Base-by-base conservation (phyloP, 805 yeast species). In the Lachancea kluyveri region DNA sequence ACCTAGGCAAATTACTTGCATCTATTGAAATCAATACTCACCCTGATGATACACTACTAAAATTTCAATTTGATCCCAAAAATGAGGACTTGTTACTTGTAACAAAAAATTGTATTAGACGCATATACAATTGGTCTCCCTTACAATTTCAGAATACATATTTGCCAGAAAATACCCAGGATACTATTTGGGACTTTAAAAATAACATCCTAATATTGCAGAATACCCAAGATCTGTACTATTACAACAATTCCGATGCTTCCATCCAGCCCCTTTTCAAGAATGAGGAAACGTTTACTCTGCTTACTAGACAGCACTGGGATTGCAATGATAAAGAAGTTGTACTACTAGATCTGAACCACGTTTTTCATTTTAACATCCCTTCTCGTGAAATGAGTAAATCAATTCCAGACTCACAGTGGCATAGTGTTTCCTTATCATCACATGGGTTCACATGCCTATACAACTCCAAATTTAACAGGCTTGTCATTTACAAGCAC, bases 401-500 rank as follows among this genome's bases (percentile, higher is more conserved):
- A 22, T 33, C 35, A 9, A 22, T 31, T 8, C 21, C 37, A 3
- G 35, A 44, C 26, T 42, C 49, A 11, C 44, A 41, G 25, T 57
- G 60, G 60, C 54, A 56, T 24, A 36, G 38, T 10, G 52, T 49
- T 2, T 24, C 31, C 0, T 38, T 52, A 5, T 55, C 60, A n/a
- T 31, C 46, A 2, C 37, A 40, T 14, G 46, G 50, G 5, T 63
- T 77, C 33, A 59, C 81, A 4, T 72, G 81, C 1, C 40, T 73
- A 20, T 76, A 50, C 48, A 64, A 64, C 50, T 59, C 55, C 2
- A 39, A 50, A 6, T 41, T 49, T 1, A 62, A 68, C 9, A 65
- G 62, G 12, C 54, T 81, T 0, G 69, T 64, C 34, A 76, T 83
- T 6, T 31, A 54, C 60, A 24, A 67, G 62, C 67, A 65, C 9